A percentile compares a stretch with the other conserved stretches of the same genome.
These are phyloP conservation scores for Andrographis paniculata DNA, from an alignment of 305 asterid genomes.

Conservation along the genomic window DNA sequence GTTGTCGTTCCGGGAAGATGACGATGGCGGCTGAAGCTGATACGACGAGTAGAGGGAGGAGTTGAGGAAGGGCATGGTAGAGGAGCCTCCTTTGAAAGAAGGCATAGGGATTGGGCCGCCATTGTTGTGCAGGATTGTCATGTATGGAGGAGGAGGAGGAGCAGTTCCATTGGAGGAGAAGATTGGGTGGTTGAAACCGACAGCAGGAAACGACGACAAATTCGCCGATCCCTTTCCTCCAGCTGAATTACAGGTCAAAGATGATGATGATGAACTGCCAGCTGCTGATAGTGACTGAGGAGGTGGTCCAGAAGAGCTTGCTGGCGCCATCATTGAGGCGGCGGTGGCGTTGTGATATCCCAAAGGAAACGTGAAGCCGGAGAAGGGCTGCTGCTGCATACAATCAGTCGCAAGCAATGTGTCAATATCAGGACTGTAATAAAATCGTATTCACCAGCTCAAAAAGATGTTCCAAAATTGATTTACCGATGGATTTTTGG, in stretches of 20 bases:
- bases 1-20: conserved; percentile 20
- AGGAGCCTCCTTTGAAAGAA: conserved; percentile 26
- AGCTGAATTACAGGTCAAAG: conserved; percentile 25
- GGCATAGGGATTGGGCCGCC: conserved; percentile 26
- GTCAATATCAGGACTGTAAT: neutral
- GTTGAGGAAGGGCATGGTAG: conserved; percentile 24
- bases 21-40: conserved; percentile 20
- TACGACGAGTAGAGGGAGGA: conserved; percentile 32
- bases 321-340: conserved; percentile 20
- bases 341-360: conserved; percentile 31
- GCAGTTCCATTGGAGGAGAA: conserved; percentile 31
- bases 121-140: conserved; percentile 33
- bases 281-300: conserved; percentile 20
- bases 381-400: conserved; percentile 25
- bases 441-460: too few relatives aligned
- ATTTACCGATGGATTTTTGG: conserved; percentile 36
- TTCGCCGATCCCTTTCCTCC: conserved; percentile 22
- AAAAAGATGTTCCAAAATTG: conserved; percentile 3
- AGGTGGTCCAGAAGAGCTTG: conserved; percentile 26
- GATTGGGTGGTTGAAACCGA: conserved; percentile 25
- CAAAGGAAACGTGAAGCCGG: conserved; percentile 29
- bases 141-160: conserved; percentile 29
- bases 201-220: conserved; percentile 24
- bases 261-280: conserved; percentile 22
- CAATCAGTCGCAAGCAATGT: conserved; percentile 14